Evolutionary conservation across 2,329 filamentous ascomycete species (phyloP).

Genomic region (Lecanoromycetidae sp.): DNA sequence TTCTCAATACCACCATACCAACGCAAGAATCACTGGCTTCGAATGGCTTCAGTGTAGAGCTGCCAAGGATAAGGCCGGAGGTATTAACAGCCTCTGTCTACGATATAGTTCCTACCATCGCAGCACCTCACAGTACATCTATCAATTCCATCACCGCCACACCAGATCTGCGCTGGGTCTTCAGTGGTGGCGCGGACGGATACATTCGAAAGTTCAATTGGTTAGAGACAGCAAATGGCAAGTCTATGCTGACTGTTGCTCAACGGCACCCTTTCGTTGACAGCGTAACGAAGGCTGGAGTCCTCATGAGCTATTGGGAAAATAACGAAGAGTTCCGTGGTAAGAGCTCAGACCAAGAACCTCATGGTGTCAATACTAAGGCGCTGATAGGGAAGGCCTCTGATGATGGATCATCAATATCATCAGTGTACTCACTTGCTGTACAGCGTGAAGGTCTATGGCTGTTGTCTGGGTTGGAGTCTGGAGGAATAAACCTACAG

Average conservation of each 20-base stretch:
- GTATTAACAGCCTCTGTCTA: constrained; percentile 70
- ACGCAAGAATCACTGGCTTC: constrained; percentile 24
- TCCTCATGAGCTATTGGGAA: constrained; percentile 95
- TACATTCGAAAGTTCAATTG: constrained; percentile 97
- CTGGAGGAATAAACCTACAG: constrained; percentile 83
- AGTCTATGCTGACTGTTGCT: constrained; percentile 83
- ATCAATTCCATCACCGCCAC: constrained; percentile 89
- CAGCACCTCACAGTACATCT: constrained; percentile 87
- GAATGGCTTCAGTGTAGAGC: constrained; percentile 17
- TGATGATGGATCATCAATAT: constrained; percentile 52
- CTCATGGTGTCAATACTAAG: neutral
- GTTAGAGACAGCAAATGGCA: constrained; percentile 86
- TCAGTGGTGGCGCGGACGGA: constrained; percentile 85
- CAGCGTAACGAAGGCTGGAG: constrained; percentile 88
- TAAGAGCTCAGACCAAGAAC: constrained; percentile 18
- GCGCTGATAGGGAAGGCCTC: constrained; percentile 4
- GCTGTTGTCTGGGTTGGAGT: constrained; percentile 82
- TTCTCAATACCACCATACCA: constrained; percentile 37
- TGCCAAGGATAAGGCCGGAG: constrained; percentile 52
- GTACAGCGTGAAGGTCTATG: constrained; percentile 82
- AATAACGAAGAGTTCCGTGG: constrained; percentile 65
- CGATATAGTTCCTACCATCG: constrained; percentile 94
- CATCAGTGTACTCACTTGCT: constrained; percentile 87
- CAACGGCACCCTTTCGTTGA: constrained; percentile 96
- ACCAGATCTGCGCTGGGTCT: constrained; percentile 87